Evolutionary conservation across 306 rosid species (phyloP).

Genomic region (Crataegus laevigata): DNA sequence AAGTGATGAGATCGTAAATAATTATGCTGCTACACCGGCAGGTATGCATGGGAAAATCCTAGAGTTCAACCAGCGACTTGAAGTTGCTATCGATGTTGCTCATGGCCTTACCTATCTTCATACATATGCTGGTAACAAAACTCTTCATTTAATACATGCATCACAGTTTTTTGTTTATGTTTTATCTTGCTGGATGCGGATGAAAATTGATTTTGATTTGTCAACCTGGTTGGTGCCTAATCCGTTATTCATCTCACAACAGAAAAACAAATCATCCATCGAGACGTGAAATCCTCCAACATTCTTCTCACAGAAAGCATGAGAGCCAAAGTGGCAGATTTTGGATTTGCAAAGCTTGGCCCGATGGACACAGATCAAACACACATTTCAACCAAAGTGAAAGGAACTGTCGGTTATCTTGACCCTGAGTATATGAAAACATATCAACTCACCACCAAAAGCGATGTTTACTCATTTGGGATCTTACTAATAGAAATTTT

Average conservation of each 20-base stretch:
- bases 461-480: constrained; percentile 97
- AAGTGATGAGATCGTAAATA: constrained; percentile 8
- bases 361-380: constrained; percentile 62
- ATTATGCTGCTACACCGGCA: constrained; percentile 30
- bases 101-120: constrained; percentile 95
- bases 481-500: constrained; percentile 77
- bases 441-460: constrained; percentile 81
- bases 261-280: constrained; percentile 93
- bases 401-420: constrained; percentile 98
- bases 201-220: not conserved
- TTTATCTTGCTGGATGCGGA: too few relatives aligned
- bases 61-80: constrained; percentile 95
- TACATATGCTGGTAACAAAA: constrained; percentile 65
- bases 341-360: constrained; percentile 95
- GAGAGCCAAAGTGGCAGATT: constrained; percentile 98
- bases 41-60: constrained; percentile 68
- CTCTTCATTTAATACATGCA: constrained; percentile 6
- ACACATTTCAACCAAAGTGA: constrained; percentile 96
- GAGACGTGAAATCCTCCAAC: constrained; percentile 96
- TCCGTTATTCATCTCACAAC: constrained; percentile 26
- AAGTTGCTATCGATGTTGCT: constrained; percentile 92
- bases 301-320: constrained; percentile 92
- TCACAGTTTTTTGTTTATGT: not conserved
- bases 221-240: constrained; percentile 10
- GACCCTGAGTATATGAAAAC: constrained; percentile 99